These are phyloP conservation scores for Zarea fungicola DNA, from an alignment of 2,329 filamentous ascomycete species.

Conservation along the genomic window DNA sequence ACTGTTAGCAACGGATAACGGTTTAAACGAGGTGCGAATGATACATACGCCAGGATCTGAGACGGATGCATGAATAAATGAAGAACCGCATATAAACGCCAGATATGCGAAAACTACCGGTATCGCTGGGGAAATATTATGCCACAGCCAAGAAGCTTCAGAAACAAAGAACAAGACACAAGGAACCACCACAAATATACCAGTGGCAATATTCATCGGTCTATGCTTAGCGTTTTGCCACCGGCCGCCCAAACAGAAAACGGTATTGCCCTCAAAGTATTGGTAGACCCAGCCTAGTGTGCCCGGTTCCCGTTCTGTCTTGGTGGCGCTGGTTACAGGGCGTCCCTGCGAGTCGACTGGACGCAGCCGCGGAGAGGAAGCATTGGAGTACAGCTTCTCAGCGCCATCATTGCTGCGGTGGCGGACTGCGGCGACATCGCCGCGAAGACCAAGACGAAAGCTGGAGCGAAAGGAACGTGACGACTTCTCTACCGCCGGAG, in stretches of 20 bases:
- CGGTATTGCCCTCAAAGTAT: conserved; percentile 89
- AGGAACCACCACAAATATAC: conserved; percentile 72
- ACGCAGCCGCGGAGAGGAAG: conserved; percentile 65
- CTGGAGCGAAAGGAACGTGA: conserved; percentile 71
- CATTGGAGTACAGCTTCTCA: conserved; percentile 77
- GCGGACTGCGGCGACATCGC: conserved; percentile 41
- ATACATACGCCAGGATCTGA: conserved; percentile 84
- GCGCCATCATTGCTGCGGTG: conserved; percentile 61
- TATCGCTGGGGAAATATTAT: conserved; percentile 78
- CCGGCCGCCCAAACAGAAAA: conserved; percentile 81
- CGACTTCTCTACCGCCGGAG: conserved; percentile 60
- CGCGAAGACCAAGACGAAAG: conserved; percentile 60
- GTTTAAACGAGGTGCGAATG: background rate
- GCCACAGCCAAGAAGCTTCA: conserved; percentile 81
- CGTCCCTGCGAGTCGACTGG: conserved; percentile 35
- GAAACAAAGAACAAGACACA: conserved; percentile 78
- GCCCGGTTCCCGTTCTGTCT: conserved; percentile 19
- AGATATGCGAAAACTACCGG: conserved; percentile 87
- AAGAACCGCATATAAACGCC: conserved; percentile 86
- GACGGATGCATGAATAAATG: conserved; percentile 86
- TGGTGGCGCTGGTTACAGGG: conserved; percentile 22
- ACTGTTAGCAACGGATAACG: conserved; percentile 4
- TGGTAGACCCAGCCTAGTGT: conserved; percentile 66
- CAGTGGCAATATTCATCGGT: conserved; percentile 86
- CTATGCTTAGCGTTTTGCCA: conserved; percentile 82